Conservation (phyloP, 2,329 filamentous ascomycete species). For the Pestalotiopsis sp. region DNA sequence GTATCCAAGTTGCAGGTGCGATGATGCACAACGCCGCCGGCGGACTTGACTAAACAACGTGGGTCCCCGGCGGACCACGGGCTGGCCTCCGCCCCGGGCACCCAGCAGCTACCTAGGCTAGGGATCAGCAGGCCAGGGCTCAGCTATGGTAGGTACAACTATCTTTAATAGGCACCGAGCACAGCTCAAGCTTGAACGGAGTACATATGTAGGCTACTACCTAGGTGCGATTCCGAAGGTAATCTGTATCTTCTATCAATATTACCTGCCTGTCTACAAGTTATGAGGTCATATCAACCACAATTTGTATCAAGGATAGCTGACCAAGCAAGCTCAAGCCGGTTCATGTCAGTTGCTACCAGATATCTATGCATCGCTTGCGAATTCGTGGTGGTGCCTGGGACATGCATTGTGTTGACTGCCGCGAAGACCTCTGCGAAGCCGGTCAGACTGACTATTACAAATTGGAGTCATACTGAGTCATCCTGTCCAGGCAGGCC, state of each 20-base stretch:
- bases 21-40: background rate
- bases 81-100: background rate
- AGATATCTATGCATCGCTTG: background rate
- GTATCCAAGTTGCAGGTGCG: background rate
- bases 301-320: too few species aligned
- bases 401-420: too few species aligned
- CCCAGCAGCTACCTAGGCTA: background rate
- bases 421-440: background rate
- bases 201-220: too few species aligned
- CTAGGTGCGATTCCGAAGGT: too few species aligned
- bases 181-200: too few species aligned
- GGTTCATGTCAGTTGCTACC: too few species aligned
- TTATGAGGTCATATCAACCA: too few species aligned
- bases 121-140: background rate
- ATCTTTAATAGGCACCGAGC: too few species aligned
- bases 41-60: background rate
- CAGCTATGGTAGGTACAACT: background rate
- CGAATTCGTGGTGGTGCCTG: background rate
- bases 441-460: background rate
- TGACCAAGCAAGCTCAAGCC: too few species aligned
- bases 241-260: too few species aligned
- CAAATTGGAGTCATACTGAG: background rate
- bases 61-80: background rate
- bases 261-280: too few species aligned
- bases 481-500: background rate